A percentile compares a stretch with the other conserved stretches of the same genome.
phyloP scores from a whole-genome alignment of 441 rosid genomes.

The Hypseocharis bilobata region DNA sequence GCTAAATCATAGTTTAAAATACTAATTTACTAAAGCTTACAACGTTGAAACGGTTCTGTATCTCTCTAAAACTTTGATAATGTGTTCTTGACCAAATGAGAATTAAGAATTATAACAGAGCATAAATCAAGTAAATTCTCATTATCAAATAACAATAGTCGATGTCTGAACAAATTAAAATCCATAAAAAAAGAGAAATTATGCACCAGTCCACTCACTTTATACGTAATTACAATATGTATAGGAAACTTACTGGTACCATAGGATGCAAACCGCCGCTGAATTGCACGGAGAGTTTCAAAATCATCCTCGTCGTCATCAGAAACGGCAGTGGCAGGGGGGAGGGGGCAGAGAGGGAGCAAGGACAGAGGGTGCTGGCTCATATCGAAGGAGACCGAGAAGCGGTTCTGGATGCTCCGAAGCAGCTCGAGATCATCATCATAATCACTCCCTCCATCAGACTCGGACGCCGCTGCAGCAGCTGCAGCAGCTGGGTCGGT shows the following conservation, averaged over 20 bases:
- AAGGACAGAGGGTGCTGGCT: conserved; percentile 25
- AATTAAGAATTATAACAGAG: no score
- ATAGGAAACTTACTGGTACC: conserved; percentile 17
- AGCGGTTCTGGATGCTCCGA: conserved; percentile 38
- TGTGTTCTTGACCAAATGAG: no score
- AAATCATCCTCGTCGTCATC: conserved; percentile 57
- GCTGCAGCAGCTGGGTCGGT: conserved; percentile 23
- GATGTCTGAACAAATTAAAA: no score
- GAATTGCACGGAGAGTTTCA: conserved; percentile 61
- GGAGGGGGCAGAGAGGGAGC: conserved; percentile 29
- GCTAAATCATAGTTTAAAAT: no score
- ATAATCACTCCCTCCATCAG: conserved; percentile 22
- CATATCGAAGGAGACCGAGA: conserved; percentile 26
- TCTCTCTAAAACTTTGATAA: no score
- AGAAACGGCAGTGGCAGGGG: conserved; percentile 11
- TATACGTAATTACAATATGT: no score
- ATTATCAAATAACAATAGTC: no score
- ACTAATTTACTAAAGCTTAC: no score
- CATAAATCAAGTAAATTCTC: no score
- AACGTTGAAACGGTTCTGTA: no score
- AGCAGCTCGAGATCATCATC: conserved; percentile 60
- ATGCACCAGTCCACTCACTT: no score
- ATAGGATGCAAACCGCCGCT: conserved; percentile 53
- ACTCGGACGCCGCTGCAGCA: conserved; percentile 23
- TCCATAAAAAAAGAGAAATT: no score